phyloP scores from a whole-genome alignment of 139 green algal genomes.

The Trebouxia sp. region DNA sequence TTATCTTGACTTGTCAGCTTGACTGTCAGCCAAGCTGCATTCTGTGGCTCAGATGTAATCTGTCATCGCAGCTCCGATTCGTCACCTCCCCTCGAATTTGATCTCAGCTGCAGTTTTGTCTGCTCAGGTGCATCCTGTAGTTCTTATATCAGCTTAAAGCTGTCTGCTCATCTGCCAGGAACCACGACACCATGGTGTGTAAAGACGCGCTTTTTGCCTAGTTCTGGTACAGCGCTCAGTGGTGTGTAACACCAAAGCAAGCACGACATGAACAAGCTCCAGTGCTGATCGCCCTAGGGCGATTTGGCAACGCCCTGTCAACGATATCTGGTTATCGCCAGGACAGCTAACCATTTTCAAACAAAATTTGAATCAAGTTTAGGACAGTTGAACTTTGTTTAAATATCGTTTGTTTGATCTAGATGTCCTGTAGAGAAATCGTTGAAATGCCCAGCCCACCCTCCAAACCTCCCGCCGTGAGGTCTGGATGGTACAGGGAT shows the following conservation, averaged over 20 bases:
- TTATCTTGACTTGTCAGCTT: not conserved
- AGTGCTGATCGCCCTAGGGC: not conserved
- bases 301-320: not conserved
- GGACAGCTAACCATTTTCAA: not conserved
- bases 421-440: not conserved
- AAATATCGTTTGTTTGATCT: not conserved
- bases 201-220: not conserved
- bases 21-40: not conserved
- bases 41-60: not conserved
- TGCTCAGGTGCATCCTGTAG: not conserved
- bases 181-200: not conserved
- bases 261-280: not conserved
- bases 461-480: not conserved
- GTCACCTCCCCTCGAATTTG: too few relatives aligned
- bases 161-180: not conserved
- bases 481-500: constrained; percentile 1
- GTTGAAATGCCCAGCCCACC: constrained; percentile 1
- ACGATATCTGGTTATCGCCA: not conserved
- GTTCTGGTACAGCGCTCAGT: too few relatives aligned
- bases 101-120: too few relatives aligned
- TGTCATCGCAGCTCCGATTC: too few relatives aligned
- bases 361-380: not conserved
- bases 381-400: not conserved
- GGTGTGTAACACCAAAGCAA: not conserved
- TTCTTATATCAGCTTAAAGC: too few relatives aligned